phyloP scores from a whole-genome alignment of 2,329 filamentous ascomycete species.

The Xylaria sp. region DNA sequence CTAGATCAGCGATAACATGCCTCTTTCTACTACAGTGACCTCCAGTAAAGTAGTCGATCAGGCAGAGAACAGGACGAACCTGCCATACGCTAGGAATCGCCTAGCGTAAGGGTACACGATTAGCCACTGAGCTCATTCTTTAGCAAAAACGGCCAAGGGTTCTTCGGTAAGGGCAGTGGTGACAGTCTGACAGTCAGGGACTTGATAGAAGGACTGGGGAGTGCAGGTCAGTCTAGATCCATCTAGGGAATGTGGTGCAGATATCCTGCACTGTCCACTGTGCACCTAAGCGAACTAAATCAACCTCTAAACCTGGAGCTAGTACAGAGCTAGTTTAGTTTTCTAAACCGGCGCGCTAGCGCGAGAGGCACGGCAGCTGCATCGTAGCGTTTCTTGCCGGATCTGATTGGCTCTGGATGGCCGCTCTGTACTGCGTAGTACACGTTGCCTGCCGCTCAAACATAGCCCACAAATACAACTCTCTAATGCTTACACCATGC shows the following conservation, averaged over 20 bases:
- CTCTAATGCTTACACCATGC: neutral
- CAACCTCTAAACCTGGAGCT: too few relatives aligned
- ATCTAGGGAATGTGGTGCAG: conserved; percentile 24
- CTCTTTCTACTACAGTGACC: neutral
- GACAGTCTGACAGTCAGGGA: neutral
- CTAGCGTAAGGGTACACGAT: neutral
- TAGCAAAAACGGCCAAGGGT: neutral
- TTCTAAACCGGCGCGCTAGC: too few relatives aligned
- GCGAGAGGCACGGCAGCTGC: neutral
- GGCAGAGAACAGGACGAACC: neutral
- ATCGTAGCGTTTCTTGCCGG: conserved; percentile 2
- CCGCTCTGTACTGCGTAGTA: neutral
- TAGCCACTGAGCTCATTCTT: neutral
- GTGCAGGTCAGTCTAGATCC: conserved; percentile 33
- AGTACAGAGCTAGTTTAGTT: too few relatives aligned
- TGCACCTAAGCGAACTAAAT: neutral
- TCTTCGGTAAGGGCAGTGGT: neutral
- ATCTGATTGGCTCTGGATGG: conserved; percentile 23
- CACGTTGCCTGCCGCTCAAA: conserved; percentile 32
- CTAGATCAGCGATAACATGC: neutral
- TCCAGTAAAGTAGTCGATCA: neutral
- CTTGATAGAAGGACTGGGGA: conserved; percentile 14
- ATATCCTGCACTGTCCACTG: neutral
- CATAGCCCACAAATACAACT: conserved; percentile 8
- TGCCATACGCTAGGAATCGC: neutral